Evolutionary conservation across 768 basidiomycete genomes (phyloP).

Genomic region (Paxillus involutus): DNA sequence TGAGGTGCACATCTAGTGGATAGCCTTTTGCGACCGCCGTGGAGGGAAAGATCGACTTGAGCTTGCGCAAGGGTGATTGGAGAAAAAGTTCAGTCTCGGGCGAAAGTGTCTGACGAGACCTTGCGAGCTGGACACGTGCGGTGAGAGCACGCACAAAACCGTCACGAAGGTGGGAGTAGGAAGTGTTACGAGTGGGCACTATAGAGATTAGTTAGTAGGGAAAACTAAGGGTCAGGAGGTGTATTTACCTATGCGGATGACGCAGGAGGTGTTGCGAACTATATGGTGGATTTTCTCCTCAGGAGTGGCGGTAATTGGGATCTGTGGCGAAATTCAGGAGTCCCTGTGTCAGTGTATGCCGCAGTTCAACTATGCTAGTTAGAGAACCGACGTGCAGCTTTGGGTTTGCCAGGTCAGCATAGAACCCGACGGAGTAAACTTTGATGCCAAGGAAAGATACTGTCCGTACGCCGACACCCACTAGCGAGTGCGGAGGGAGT

Average conservation of each 20-base stretch:
- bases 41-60: constrained; percentile 77
- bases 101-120: constrained; percentile 52
- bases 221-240: background rate
- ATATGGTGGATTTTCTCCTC: constrained; percentile 75
- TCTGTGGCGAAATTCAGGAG: constrained; percentile 32
- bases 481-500: constrained; percentile 61
- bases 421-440: constrained; percentile 90
- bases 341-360: constrained; percentile 1
- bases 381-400: constrained; percentile 49
- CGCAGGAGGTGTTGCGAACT: constrained; percentile 64
- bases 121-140: constrained; percentile 52
- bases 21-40: constrained; percentile 64
- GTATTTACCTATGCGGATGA: constrained; percentile 68
- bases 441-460: constrained; percentile 87
- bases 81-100: constrained; percentile 57
- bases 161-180: constrained; percentile 78
- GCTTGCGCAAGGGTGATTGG: constrained; percentile 63
- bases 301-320: constrained; percentile 52
- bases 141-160: constrained; percentile 78
- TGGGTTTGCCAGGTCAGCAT: constrained; percentile 75
- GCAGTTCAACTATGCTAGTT: background rate
- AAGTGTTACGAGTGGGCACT: constrained; percentile 83
- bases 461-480: constrained; percentile 85
- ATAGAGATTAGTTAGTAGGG: background rate
- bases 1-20: constrained; percentile 68